These are phyloP conservation scores for Penicillium angulare DNA, from an alignment of 495 filamentous ascomycete species.

Conservation along the genomic window DNA sequence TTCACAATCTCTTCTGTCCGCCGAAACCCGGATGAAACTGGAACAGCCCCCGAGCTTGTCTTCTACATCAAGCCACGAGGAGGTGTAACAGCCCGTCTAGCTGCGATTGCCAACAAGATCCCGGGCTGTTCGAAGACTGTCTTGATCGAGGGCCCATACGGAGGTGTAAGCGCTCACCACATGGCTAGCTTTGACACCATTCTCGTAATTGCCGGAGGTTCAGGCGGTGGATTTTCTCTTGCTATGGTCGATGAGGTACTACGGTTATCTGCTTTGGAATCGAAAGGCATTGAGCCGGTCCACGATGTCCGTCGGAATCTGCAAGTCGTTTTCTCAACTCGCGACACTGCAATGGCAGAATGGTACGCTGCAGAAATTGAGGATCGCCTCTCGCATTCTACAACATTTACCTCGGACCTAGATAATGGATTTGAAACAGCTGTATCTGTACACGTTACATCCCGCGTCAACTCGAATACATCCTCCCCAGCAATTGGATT, in stretches of 20 bases:
- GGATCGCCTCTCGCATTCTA: conserved; percentile 20
- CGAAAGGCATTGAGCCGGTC: not conserved
- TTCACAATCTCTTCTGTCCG: conserved; percentile 51
- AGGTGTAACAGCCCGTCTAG: conserved; percentile 45
- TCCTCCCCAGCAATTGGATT: conserved; percentile 11
- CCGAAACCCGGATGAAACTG: conserved; percentile 12
- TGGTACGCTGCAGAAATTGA: conserved; percentile 32
- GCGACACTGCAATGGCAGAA: conserved; percentile 22
- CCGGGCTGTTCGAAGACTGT: conserved; percentile 33
- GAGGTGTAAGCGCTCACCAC: conserved; percentile 34
- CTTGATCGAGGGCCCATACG: conserved; percentile 51
- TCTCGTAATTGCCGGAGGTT: conserved; percentile 54
- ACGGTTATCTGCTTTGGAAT: conserved; percentile 7
- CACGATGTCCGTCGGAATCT: conserved; percentile 16
- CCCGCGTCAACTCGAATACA: conserved; percentile 3
- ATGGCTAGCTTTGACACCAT: conserved; percentile 32
- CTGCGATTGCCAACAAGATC: conserved; percentile 24
- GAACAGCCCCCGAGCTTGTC: conserved; percentile 31
- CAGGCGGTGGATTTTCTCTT: conserved; percentile 52
- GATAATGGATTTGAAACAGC: conserved; percentile 32
- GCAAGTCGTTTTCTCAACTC: conserved; percentile 29
- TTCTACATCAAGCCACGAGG: conserved; percentile 43
- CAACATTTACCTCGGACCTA: conserved; percentile 6
- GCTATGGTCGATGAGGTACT: conserved; percentile 30
- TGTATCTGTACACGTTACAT: conserved; percentile 31